Evolutionary conservation across 352 stramenopile genomes (phyloP).

Genomic region (Globisporangium rhizosaccharum): DNA sequence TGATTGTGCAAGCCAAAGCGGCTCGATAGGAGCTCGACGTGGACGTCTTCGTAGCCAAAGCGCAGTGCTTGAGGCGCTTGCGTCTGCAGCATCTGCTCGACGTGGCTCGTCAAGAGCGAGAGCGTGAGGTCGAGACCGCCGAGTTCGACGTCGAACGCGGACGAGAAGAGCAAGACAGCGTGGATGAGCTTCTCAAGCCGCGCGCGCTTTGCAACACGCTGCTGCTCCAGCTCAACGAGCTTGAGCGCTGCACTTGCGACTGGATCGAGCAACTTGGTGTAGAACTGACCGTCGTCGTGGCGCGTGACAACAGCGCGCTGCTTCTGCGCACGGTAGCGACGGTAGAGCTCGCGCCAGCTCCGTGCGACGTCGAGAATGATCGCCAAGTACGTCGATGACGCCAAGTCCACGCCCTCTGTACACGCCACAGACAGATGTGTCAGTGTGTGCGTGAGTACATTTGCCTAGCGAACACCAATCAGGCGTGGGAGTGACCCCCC

Average conservation of each 20-base stretch:
- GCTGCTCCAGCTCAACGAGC: constrained; percentile 15
- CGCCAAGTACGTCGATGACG: constrained; percentile 36
- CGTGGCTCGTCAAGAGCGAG: constrained; percentile 36
- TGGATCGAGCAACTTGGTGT: constrained; percentile 2
- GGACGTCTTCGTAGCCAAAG: constrained; percentile 42
- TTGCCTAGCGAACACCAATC: not conserved
- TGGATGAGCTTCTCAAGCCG: constrained; percentile 46
- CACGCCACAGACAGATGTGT: constrained; percentile 1
- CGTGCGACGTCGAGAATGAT: constrained; percentile 41
- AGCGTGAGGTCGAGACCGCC: constrained; percentile 40
- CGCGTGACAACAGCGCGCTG: constrained; percentile 8
- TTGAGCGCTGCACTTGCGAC: constrained; percentile 8
- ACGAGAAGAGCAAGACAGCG: constrained; percentile 43
- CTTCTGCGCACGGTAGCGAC: constrained; percentile 28
- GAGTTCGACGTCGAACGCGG: constrained; percentile 45
- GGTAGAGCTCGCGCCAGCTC: constrained; percentile 37
- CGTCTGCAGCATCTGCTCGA: constrained; percentile 28
- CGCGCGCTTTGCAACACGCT: constrained; percentile 18
- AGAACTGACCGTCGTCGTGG: constrained; percentile 4
- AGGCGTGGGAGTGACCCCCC: not conserved
- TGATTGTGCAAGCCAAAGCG: constrained; percentile 34
- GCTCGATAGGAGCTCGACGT: constrained; percentile 23
- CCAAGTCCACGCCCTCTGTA: constrained; percentile 21
- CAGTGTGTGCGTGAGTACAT: not conserved
- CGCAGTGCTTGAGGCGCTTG: constrained; percentile 10